Evolutionary conservation across 345 rosid species (phyloP).

Genomic region (Capsella bursapastoris): DNA sequence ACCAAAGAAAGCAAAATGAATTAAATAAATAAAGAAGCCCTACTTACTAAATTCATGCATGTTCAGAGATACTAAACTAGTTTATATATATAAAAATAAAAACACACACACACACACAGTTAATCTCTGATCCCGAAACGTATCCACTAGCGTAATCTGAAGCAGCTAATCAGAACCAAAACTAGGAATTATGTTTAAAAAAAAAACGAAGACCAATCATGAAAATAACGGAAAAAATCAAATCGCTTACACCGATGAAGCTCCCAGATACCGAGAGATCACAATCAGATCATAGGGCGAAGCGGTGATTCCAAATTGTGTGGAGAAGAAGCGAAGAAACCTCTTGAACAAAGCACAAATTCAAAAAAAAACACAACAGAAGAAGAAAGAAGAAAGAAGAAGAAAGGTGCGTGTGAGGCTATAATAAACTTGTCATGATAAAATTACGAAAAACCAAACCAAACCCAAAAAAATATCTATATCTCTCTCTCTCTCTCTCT

Average conservation of each 20-base stretch:
- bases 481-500: constrained; percentile 19
- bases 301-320: constrained; percentile 17
- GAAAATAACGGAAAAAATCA: constrained; percentile 23
- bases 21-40: neutral
- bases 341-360: constrained; percentile 10
- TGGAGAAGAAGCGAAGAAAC: constrained; percentile 22
- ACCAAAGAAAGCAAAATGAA: neutral
- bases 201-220: constrained; percentile 29
- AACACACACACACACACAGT: neutral
- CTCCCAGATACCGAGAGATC: constrained; percentile 33
- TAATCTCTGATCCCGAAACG: constrained; percentile 8
- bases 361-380: constrained; percentile 6
- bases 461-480: too few species aligned
- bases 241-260: constrained; percentile 14
- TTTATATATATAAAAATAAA: neutral
- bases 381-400: constrained; percentile 25
- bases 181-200: constrained; percentile 2
- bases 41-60: constrained; percentile 27
- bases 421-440: constrained; percentile 39
- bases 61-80: constrained; percentile 16
- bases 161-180: constrained; percentile 19
- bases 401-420: constrained; percentile 34
- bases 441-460: constrained; percentile 24
- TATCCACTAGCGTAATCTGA: neutral
- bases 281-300: constrained; percentile 32